Percentiles rank a stretch among this genome's conserved stretches.
phyloP scores from a whole-genome alignment of 768 basidiomycete genomes.

The Suillus discolor region DNA sequence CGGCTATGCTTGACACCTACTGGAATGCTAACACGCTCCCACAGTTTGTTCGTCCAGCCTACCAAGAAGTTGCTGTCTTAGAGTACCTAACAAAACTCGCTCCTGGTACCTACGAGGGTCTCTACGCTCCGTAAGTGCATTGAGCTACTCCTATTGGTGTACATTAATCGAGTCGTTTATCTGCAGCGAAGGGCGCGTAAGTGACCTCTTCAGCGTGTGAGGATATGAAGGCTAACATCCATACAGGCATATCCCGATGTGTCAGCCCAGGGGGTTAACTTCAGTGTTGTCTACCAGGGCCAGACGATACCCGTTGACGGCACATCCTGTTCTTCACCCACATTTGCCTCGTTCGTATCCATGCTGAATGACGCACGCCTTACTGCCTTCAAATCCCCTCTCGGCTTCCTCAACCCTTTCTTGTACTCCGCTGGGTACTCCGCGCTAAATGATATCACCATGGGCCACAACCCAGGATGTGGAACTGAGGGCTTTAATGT shows the following conservation, averaged over 20 bases:
- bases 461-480: conserved; percentile 48
- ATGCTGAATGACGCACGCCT: conserved; percentile 43
- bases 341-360: conserved; percentile 35
- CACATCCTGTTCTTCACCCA: conserved; percentile 37
- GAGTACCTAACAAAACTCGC: conserved; percentile 49
- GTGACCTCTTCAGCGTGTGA: conserved; percentile 15
- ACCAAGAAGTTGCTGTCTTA: conserved; percentile 50
- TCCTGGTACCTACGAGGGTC: conserved; percentile 52
- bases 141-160: conserved; percentile 9
- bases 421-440: conserved; percentile 46
- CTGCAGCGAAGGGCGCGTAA: conserved; percentile 52
- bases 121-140: conserved; percentile 58
- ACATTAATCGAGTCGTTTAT: conserved; percentile 15
- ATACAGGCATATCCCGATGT: conserved; percentile 65
- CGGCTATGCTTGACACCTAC: not conserved
- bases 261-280: conserved; percentile 56
- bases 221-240: not conserved
- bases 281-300: conserved; percentile 48
- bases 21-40: conserved; percentile 10
- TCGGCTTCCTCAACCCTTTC: conserved; percentile 52
- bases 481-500: conserved; percentile 43
- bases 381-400: conserved; percentile 30
- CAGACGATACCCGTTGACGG: conserved; percentile 28
- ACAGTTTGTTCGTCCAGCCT: conserved; percentile 57
- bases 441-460: conserved; percentile 53